These are phyloP conservation scores for Trebouxia gelatinosa DNA, from an alignment of 163 green algal species.

Conservation along the genomic window DNA sequence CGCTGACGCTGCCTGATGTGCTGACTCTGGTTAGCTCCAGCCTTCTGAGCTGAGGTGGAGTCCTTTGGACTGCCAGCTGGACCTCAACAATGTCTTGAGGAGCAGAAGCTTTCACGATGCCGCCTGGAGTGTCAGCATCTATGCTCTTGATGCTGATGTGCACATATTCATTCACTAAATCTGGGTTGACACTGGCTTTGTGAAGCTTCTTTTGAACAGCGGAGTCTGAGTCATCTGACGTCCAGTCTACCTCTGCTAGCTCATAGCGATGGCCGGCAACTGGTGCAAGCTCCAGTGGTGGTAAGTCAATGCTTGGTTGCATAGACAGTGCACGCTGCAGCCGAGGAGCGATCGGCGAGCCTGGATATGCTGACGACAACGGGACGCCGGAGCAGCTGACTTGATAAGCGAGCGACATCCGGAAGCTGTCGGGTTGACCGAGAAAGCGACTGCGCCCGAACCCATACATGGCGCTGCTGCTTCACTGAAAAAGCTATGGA, in stretches of 20 bases:
- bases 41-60: slow-evolving; percentile 26
- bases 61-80: slow-evolving; percentile 25
- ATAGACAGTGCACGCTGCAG: neutral
- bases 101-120: slow-evolving; percentile 29
- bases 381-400: slow-evolving; percentile 13
- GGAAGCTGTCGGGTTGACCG: slow-evolving; percentile 46
- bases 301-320: slow-evolving; percentile 6
- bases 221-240: slow-evolving; percentile 39
- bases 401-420: slow-evolving; percentile 47
- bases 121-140: neutral
- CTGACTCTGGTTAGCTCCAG: slow-evolving; percentile 32
- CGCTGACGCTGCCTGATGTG: slow-evolving; percentile 8
- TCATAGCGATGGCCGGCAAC: slow-evolving; percentile 4
- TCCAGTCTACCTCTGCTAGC: slow-evolving; percentile 45
- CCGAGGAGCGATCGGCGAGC: slow-evolving; percentile 9
- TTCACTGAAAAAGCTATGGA: too few relatives aligned
- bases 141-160: neutral
- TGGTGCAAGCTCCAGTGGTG: neutral
- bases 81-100: slow-evolving; percentile 8
- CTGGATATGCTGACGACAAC: neutral
- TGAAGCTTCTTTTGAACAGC: slow-evolving; percentile 35
- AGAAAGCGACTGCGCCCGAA: slow-evolving; percentile 43
- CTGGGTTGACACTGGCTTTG: slow-evolving; percentile 30
- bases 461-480: neutral
- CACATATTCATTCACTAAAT: slow-evolving; percentile 40